Conservation (phyloP, 2,329 filamentous ascomycete species). For the Biscogniauxia marginata region DNA sequence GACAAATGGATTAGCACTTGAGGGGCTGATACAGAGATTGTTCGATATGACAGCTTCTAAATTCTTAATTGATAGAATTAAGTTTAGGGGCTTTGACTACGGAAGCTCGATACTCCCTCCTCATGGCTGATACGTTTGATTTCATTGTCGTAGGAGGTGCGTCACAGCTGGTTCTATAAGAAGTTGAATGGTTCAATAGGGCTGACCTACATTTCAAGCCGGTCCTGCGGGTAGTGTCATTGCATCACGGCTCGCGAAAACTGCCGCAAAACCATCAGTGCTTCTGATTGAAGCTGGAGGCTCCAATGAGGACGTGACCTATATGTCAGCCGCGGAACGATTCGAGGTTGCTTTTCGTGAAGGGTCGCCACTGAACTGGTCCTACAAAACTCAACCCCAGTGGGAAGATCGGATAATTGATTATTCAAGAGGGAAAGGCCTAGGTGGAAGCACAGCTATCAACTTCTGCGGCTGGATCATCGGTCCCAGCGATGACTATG, state of each 20-base stretch:
- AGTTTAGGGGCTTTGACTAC: background rate
- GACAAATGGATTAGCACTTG: background rate
- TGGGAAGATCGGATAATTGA: conserved; percentile 35
- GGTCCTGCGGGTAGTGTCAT: conserved; percentile 52
- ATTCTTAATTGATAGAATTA: background rate
- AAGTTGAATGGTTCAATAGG: background rate
- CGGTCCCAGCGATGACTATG: conserved; percentile 51
- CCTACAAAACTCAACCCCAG: conserved; percentile 40
- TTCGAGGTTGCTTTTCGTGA: conserved; percentile 42
- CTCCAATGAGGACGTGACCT: conserved; percentile 35
- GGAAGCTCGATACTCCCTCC: background rate
- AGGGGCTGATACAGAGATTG: background rate
- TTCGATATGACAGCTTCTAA: background rate
- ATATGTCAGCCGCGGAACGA: conserved; percentile 39
- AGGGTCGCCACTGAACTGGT: conserved; percentile 43
- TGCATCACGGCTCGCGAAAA: conserved; percentile 45
- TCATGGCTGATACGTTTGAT: conserved; percentile 10
- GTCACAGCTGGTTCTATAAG: background rate
- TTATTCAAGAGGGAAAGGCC: conserved; percentile 39
- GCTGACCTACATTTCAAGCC: conserved; percentile 32
- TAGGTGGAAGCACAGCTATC: conserved; percentile 42
- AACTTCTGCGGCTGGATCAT: conserved; percentile 45
- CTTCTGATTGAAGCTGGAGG: conserved; percentile 54
- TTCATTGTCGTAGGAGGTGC: conserved; percentile 18
- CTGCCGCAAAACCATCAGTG: conserved; percentile 40